These are phyloP conservation scores for Diatrype stigma DNA, from an alignment of 2,329 filamentous ascomycete species.

Conservation along the genomic window DNA sequence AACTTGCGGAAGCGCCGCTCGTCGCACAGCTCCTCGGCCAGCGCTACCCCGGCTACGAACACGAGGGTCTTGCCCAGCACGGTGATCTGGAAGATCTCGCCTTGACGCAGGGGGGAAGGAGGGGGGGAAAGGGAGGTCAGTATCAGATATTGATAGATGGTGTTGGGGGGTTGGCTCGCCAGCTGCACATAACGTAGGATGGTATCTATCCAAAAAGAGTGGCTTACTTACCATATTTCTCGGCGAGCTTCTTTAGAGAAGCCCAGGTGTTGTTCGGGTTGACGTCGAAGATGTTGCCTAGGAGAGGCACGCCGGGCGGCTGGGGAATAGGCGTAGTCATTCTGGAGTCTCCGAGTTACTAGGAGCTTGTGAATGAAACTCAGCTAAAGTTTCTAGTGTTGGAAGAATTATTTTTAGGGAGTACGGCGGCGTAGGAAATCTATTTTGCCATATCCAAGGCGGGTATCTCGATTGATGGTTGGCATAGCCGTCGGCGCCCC, in stretches of 20 bases:
- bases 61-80: constrained; percentile 36
- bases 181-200: no score
- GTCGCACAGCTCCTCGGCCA: constrained; percentile 44
- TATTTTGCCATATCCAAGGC: no score
- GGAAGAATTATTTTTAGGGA: no score
- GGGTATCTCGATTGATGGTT: no score
- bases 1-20: constrained; percentile 51
- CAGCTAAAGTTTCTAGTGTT: background rate
- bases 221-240: constrained; percentile 36
- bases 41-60: constrained; percentile 36
- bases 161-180: no score
- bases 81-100: constrained; percentile 40
- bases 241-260: constrained; percentile 43
- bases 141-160: background rate
- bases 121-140: background rate
- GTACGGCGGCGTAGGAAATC: no score
- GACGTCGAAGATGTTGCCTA: constrained; percentile 49
- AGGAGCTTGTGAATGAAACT: background rate
- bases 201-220: constrained; percentile 6
- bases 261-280: constrained; percentile 45
- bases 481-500: no score
- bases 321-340: constrained; percentile 46
- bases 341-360: background rate
- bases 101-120: no score
- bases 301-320: constrained; percentile 44